phyloP scores from a whole-genome alignment of 257 asterid species.

The Prunella vulgaris region DNA sequence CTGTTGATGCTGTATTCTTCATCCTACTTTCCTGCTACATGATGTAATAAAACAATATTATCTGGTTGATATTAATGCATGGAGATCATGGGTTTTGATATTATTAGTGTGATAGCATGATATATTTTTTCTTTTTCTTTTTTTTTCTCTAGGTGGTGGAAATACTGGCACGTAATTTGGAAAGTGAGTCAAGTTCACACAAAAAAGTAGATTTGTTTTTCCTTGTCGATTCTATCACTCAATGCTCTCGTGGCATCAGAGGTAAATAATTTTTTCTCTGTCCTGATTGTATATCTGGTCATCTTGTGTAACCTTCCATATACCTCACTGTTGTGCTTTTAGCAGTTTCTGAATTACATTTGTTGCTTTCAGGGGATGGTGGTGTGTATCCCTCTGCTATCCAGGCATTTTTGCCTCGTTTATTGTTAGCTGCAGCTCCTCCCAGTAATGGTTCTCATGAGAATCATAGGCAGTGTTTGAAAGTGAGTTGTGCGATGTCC shows the following conservation, averaged over 20 bases:
- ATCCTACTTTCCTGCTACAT: constrained; percentile 1
- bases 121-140: too few relatives aligned
- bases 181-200: constrained; percentile 55
- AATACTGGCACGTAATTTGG: constrained; percentile 54
- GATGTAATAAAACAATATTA: constrained; percentile 3
- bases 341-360: constrained; percentile 20
- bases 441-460: constrained; percentile 71
- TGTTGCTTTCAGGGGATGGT: constrained; percentile 57
- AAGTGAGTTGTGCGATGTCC: constrained; percentile 41
- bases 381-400: constrained; percentile 75
- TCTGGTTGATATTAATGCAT: constrained; percentile 8
- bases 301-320: constrained; percentile 12
- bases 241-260: constrained; percentile 70
- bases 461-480: constrained; percentile 86
- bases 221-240: constrained; percentile 82
- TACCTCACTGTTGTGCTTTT: not conserved
- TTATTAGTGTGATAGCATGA: constrained; percentile 8
- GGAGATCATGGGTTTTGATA: constrained; percentile 1
- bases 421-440: constrained; percentile 86
- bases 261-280: constrained; percentile 38
- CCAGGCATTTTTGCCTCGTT: constrained; percentile 69
- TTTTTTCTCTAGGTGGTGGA: constrained; percentile 63
- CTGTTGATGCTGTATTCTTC: not conserved
- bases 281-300: constrained; percentile 9
- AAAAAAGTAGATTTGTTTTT: constrained; percentile 80